phyloP scores from a whole-genome alignment of 345 rosid species.

The Bruguiera sexangula region DNA sequence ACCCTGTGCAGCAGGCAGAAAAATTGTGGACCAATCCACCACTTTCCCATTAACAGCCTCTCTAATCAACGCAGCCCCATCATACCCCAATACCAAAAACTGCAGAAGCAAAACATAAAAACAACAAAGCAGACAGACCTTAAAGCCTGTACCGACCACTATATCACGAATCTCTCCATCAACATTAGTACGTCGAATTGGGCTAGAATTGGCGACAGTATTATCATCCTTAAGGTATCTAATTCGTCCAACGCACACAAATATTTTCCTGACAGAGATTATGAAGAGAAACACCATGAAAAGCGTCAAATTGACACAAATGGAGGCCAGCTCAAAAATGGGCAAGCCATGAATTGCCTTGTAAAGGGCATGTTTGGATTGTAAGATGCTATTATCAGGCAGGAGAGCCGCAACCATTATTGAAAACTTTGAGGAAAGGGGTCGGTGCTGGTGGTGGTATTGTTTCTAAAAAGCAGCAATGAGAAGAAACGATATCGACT shows the following conservation, averaged over 20 bases:
- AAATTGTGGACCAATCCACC: slow-evolving; percentile 59
- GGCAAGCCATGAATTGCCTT: slow-evolving; percentile 47
- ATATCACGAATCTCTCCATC: slow-evolving; percentile 50
- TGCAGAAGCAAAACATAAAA: slow-evolving; percentile 67
- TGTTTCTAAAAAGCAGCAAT: slow-evolving; percentile 20
- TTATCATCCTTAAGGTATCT: slow-evolving; percentile 63
- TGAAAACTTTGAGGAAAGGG: slow-evolving; percentile 18
- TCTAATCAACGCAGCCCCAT: slow-evolving; percentile 62
- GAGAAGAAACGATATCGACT: slow-evolving; percentile 25
- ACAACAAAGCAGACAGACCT: slow-evolving; percentile 62
- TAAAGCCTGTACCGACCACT: slow-evolving; percentile 54
- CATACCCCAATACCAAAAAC: slow-evolving; percentile 65
- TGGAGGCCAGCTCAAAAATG: slow-evolving; percentile 60
- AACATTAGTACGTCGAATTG: slow-evolving; percentile 37
- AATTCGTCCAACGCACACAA: slow-evolving; percentile 55
- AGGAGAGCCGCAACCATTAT: slow-evolving; percentile 18
- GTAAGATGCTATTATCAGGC: slow-evolving; percentile 1
- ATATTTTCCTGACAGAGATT: slow-evolving; percentile 61
- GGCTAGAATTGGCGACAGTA: slow-evolving; percentile 39
- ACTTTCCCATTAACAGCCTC: slow-evolving; percentile 37
- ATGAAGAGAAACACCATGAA: slow-evolving; percentile 58
- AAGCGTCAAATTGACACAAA: slow-evolving; percentile 67
- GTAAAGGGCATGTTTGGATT: slow-evolving; percentile 21
- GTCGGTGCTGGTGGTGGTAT: slow-evolving; percentile 24
- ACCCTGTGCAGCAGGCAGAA: slow-evolving; percentile 61